A percentile compares a stretch with the other conserved stretches of the same genome.
Conservation (phyloP, 345 rosid genomes). For the Eucalyptus leucophloia region DNA sequence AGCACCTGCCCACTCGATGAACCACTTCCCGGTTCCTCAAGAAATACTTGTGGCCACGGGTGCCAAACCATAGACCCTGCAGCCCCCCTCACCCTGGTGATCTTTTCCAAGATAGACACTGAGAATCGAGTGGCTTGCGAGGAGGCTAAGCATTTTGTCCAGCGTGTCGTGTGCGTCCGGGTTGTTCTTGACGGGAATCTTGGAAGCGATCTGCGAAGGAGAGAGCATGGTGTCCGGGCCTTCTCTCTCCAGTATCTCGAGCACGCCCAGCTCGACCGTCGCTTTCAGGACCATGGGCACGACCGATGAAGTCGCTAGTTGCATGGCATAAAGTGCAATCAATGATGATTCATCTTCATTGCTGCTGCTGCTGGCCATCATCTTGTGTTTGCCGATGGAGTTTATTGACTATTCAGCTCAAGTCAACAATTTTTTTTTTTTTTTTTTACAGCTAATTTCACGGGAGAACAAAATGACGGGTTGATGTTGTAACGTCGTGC, state of each 20-base stretch:
- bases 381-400: background rate
- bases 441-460: background rate
- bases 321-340: slow-evolving; percentile 1
- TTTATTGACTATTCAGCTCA: background rate
- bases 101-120: background rate
- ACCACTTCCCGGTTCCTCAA: background rate
- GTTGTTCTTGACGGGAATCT: background rate
- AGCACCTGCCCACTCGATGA: slow-evolving; percentile 1
- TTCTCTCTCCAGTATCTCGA: slow-evolving; percentile 8
- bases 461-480: background rate
- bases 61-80: slow-evolving; percentile 10
- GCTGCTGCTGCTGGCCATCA: background rate
- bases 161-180: background rate
- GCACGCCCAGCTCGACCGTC: slow-evolving; percentile 12
- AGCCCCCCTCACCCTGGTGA: background rate
- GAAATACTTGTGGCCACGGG: slow-evolving; percentile 19
- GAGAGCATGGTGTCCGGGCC: slow-evolving; percentile 17
- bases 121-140: slow-evolving; percentile 17
- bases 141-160: slow-evolving; percentile 23
- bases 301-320: slow-evolving; percentile 17
- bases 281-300: slow-evolving; percentile 25
- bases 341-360: background rate
- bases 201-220: slow-evolving; percentile 10
- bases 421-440: background rate
- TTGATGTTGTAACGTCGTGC: background rate